phyloP scores from a whole-genome alignment of 2,329 filamentous ascomycete species.

The Plectosphaerella plurivora region DNA sequence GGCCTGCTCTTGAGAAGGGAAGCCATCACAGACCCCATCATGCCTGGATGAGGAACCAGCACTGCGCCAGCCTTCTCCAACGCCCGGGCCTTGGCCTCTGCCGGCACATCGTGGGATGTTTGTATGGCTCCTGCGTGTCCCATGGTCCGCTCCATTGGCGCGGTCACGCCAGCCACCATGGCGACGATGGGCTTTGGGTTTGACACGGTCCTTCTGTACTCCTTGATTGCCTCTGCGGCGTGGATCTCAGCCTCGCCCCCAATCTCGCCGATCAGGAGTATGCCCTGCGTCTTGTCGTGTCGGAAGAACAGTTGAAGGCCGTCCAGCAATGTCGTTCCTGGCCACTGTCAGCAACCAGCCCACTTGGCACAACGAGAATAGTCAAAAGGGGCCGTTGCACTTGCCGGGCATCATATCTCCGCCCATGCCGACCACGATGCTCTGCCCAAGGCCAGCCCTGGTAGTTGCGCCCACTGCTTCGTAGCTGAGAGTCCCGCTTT shows the following conservation, averaged over 20 bases:
- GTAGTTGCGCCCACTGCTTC: slow-evolving; percentile 74
- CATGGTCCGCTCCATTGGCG: slow-evolving; percentile 60
- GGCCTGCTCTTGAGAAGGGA: slow-evolving; percentile 15
- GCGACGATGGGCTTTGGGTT: slow-evolving; percentile 63
- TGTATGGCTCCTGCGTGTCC: slow-evolving; percentile 67
- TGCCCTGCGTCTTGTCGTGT: slow-evolving; percentile 65
- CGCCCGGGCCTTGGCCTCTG: slow-evolving; percentile 25
- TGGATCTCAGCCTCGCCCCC: slow-evolving; percentile 66
- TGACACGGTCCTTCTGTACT: slow-evolving; percentile 51
- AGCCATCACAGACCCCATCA: slow-evolving; percentile 30
- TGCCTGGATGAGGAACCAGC: slow-evolving; percentile 31
- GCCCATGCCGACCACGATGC: slow-evolving; percentile 72
- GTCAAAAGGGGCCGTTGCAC: not conserved
- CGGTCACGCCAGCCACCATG: slow-evolving; percentile 61
- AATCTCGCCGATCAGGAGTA: slow-evolving; percentile 69
- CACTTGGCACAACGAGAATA: not conserved
- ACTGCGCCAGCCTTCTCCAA: slow-evolving; percentile 28
- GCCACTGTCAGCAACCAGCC: not conserved
- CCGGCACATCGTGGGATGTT: slow-evolving; percentile 22
- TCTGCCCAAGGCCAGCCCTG: slow-evolving; percentile 70
- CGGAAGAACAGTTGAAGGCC: slow-evolving; percentile 63
- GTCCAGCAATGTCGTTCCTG: slow-evolving; percentile 65
- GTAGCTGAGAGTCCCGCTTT: slow-evolving; percentile 76
- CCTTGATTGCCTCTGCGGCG: slow-evolving; percentile 66
- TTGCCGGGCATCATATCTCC: slow-evolving; percentile 67